Evolutionary conservation across 2,329 filamentous ascomycete species (phyloP), one percentile per base, ranked within the genome.

Genomic region (Madurella fahalii): DNA sequence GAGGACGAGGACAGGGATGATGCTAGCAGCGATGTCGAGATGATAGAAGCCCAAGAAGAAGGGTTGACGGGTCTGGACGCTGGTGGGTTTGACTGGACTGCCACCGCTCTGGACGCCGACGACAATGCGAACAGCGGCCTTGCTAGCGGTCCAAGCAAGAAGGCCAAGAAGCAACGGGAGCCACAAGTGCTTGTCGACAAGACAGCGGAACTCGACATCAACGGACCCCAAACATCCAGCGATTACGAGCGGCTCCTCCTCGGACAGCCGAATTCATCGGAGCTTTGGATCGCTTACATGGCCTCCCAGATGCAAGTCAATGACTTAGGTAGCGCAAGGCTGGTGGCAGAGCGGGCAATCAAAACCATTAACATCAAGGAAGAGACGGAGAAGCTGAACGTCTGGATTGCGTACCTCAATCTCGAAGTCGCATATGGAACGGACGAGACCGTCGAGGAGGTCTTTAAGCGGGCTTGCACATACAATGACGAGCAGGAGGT

Each of bases 221-320:
- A 92, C 63, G 93, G 93, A 0, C 94, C 94, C 2, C 91, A 95
- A 68, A 93, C 90, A 1, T 82, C 89, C 15, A 89, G 88, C 59
- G 95, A 99, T 71, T 99, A 91, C 70, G 95, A 99, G 74, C 87
- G 94, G 63, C 84, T 96, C 20, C 82, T 99, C 41, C 83, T 99
- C 18, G 90, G 91, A 53, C 89, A 95, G 68, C 91, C 94, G 2
- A 91, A 97, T 73, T 93, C 89, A n/a, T 95, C 93, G 0, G 79
- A 87, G 58, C 81, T 97, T 30, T 99, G 94, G 94, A 89, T 96
- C 52, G 83, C 90, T 61, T 99, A 99, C 74, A 97, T 99, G 90
- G 91, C 92, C n/a, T 95, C 95, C 80, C 90, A 97, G 72, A 86
- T 96, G 71, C 87, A 95, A 68, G 82, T 95, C 50, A 90, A 90